Evolutionary conservation across 768 basidiomycete species (phyloP).

Genomic region (Stropharia rugosoannulata): DNA sequence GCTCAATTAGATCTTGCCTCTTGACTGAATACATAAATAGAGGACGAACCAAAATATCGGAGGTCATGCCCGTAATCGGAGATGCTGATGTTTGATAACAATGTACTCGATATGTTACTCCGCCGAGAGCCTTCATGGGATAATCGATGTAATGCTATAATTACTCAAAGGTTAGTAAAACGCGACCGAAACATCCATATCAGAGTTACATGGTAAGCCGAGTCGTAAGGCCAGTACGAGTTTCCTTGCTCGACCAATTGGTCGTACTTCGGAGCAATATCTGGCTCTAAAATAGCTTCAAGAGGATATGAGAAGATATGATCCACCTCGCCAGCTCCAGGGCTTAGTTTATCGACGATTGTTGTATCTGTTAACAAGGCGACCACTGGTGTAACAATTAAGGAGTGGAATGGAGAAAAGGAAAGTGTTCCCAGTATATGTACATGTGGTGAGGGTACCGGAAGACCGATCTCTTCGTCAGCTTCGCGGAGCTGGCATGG

Average conservation of each 20-base stretch:
- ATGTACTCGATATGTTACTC: conserved; percentile 67
- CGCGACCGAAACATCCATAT: neutral
- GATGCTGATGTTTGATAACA: conserved; percentile 72
- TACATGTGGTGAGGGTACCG: conserved; percentile 50
- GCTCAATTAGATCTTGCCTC: neutral
- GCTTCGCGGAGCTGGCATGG: conserved; percentile 54
- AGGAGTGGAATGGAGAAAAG: conserved; percentile 56
- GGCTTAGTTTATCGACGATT: conserved; percentile 47
- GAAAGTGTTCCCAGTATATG: conserved; percentile 60
- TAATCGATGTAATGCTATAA: conserved; percentile 52
- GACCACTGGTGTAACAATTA: conserved; percentile 78
- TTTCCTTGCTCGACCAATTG: conserved; percentile 51
- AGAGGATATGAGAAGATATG: conserved; percentile 77
- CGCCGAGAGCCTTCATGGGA: conserved; percentile 39
- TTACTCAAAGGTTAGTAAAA: neutral
- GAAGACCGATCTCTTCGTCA: conserved; percentile 74
- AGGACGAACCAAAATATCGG: conserved; percentile 66
- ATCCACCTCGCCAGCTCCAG: conserved; percentile 66
- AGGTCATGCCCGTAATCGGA: conserved; percentile 76
- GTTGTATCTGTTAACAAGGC: conserved; percentile 56
- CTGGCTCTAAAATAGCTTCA: conserved; percentile 63
- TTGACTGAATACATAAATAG: neutral
- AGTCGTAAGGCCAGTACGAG: conserved; percentile 71
- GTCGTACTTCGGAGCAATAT: conserved; percentile 32
- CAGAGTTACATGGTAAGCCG: conserved; percentile 58